Evolutionary conservation across 495 filamentous ascomycete genomes (phyloP), one percentile per base, ranked within the genome.

Genomic region (Bacidia rubella): DNA sequence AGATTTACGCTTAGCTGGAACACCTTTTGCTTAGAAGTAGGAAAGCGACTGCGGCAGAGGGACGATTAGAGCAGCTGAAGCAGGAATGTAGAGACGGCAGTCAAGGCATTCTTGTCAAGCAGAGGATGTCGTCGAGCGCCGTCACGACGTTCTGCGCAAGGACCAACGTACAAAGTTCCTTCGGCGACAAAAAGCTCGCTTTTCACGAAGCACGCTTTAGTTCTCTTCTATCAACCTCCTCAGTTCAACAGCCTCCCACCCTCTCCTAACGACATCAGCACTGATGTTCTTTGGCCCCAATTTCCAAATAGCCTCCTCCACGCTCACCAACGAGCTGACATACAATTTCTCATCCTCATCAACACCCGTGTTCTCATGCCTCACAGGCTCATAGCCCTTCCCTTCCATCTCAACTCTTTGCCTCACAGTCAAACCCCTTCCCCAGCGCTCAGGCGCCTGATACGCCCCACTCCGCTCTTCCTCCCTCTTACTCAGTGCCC

Each of bases 291-390:
- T 17, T 46, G 60, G 63, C 7, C 57, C 54, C 49, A 75, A 53
- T 56, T 64, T 69, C 46, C 56, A n/a, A 20, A 65, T 43, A 12
- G 69, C 72, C 45, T 72, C 71, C 2, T 62, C 61, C 7, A 73
- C 54, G 2, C 66, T 58, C 40, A 74, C n/a, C 27, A 75, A 52
- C 38, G 62, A 57, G 49, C 63, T 66, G 50, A 65, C 49, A 56
- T 74, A 75, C 51, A 62, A 42, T 20, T 59, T 55, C 54, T 75
- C 72, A 24, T 74, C 72, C 7, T 62, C 64, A 60, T 72, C 61
- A 2, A 74, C 72, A 9, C 70, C 69, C 1, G 72, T 74, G 15
- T 62, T 62, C 49, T 62, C 61, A 56, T 74, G 68, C 38, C 58
- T 54, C 2, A 65, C 32, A 2, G 72, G 72, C 54, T 66, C 64